A percentile compares a stretch with the other conserved stretches of the same genome.
Evolutionary conservation across 768 basidiomycete species (phyloP).

Genomic region (Mycena vulgaris): DNA sequence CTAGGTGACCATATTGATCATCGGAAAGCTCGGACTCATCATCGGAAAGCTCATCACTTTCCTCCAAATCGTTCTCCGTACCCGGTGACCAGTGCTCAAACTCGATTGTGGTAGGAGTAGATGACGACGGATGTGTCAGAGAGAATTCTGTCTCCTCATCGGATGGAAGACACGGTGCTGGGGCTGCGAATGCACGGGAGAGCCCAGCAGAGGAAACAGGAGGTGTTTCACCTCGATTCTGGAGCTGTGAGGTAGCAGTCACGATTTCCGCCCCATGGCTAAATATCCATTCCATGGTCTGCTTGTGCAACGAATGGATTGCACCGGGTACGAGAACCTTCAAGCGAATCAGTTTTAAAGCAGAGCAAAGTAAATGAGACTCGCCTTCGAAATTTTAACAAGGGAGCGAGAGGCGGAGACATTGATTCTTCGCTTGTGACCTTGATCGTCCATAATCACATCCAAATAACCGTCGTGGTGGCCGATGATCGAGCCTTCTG

Average conservation of each 20-base stretch:
- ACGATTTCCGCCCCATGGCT: background rate
- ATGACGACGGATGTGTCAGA: no score
- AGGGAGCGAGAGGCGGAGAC: no score
- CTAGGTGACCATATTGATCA: background rate
- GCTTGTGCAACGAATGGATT: background rate
- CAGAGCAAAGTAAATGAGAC: no score
- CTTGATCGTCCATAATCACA: no score
- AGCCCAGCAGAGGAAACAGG: background rate
- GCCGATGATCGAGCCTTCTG: no score
- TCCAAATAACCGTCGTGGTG: no score
- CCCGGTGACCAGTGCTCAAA: no score
- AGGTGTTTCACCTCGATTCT: background rate
- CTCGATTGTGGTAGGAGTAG: no score
- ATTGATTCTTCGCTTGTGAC: no score
- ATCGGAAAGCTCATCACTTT: background rate
- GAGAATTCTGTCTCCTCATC: background rate
- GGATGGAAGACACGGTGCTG: background rate
- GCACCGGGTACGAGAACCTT: conserved; percentile 12
- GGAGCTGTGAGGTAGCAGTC: background rate
- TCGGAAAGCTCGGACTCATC: background rate
- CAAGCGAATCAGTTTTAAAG: background rate
- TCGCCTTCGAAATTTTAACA: no score
- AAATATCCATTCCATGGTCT: conserved; percentile 12
- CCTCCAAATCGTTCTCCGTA: background rate
- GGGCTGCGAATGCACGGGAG: background rate